These are phyloP conservation scores for Cryptosporidium andersoni DNA, from an alignment of 169 alveolate genomes.

Conservation along the genomic window DNA sequence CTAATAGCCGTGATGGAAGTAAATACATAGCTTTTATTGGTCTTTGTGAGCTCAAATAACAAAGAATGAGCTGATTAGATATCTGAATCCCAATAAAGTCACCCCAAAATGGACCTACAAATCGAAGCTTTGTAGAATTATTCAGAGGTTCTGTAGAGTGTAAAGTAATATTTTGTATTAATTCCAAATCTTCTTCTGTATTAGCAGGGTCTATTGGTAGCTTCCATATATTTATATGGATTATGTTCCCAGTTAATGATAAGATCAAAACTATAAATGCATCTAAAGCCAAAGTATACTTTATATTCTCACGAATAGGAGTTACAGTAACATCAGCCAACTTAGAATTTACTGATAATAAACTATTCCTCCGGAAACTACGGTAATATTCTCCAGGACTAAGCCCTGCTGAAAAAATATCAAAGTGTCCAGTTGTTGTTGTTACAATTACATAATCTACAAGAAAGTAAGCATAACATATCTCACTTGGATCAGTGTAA, in stretches of 20 bases:
- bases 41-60: constrained; percentile 10
- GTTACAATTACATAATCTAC: constrained; percentile 20
- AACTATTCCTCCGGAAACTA: background rate
- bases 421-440: constrained; percentile 30
- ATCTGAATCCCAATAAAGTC: constrained; percentile 45
- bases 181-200: background rate
- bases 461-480: constrained; percentile 17
- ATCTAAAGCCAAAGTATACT: background rate
- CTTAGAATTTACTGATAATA: background rate
- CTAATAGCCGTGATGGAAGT: constrained; percentile 50
- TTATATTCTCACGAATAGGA: background rate
- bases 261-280: background rate
- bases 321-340: constrained; percentile 20
- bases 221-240: background rate
- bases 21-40: constrained; percentile 30
- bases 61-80: constrained; percentile 31
- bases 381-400: constrained; percentile 56
- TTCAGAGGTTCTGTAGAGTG: constrained; percentile 9
- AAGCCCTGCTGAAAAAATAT: constrained; percentile 9
- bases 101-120: constrained; percentile 65
- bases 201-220: constrained; percentile 22
- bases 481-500: constrained; percentile 11
- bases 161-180: constrained; percentile 14
- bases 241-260: constrained; percentile 4
- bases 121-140: constrained; percentile 21